Conservation (phyloP, 805 yeast species). For the Hanseniaspora vineae region DNA sequence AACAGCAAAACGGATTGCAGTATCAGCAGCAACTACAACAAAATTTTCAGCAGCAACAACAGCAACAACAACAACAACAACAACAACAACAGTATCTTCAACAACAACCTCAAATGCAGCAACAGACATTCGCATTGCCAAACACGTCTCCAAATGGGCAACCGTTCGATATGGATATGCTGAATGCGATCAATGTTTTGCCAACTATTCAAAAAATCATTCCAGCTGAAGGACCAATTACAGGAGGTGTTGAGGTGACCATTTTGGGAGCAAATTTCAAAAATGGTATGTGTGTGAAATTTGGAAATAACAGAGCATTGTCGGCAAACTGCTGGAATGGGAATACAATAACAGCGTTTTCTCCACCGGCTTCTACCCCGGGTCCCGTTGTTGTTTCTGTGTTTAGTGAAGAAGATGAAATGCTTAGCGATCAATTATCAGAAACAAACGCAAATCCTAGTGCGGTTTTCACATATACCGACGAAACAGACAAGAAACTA, state of each 20-base stretch:
- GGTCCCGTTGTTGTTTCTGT: slow-evolving; percentile 92
- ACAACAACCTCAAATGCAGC: slow-evolving; percentile 1
- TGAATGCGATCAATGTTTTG: slow-evolving; percentile 5
- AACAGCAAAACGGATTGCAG: too few species aligned
- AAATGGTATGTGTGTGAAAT: slow-evolving; percentile 70
- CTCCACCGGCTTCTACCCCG: slow-evolving; percentile 82
- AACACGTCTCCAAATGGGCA: background rate
- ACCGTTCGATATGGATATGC: slow-evolving; percentile 1
- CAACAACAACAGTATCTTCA: slow-evolving; percentile 4
- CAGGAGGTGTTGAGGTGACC: slow-evolving; percentile 95
- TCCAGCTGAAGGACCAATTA: slow-evolving; percentile 89
- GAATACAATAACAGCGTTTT: slow-evolving; percentile 79
- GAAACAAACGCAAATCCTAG: slow-evolving; percentile 14
- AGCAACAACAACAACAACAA: background rate
- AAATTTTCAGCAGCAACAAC: too few species aligned
- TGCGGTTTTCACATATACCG: slow-evolving; percentile 72
- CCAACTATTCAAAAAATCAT: slow-evolving; percentile 77
- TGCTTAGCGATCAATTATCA: background rate
- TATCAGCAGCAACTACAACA: too few species aligned
- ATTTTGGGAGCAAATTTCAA: slow-evolving; percentile 77
- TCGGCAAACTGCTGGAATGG: slow-evolving; percentile 96
- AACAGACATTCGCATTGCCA: background rate
- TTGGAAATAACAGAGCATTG: slow-evolving; percentile 68
- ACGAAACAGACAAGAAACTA: slow-evolving; percentile 89
- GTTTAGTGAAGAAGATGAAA: slow-evolving; percentile 31